These are phyloP conservation scores for Ostreobium quekettii DNA, from an alignment of 139 green algal genomes.

Conservation along the genomic window DNA sequence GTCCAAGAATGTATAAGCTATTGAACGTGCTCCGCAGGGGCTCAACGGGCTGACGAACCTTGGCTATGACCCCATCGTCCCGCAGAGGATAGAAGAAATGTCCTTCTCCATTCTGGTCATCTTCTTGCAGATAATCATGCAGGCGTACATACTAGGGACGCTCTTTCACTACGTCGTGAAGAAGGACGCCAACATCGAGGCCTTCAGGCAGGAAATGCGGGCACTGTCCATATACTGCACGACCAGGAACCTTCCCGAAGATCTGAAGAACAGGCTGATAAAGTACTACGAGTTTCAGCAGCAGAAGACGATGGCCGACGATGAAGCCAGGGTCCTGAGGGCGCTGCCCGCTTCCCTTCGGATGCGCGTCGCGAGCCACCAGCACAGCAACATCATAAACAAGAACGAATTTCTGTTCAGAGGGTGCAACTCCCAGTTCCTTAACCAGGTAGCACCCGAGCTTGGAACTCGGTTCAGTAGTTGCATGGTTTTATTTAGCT, in stretches of 20 bases:
- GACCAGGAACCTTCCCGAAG: slow-evolving; percentile 14
- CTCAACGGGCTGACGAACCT: slow-evolving; percentile 28
- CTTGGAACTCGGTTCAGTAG: too few species aligned
- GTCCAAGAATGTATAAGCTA: too few species aligned
- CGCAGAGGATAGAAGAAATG: slow-evolving; percentile 25
- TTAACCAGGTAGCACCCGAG: neutral
- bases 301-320: slow-evolving; percentile 23
- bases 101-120: slow-evolving; percentile 26
- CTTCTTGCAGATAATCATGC: slow-evolving; percentile 21
- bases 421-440: slow-evolving; percentile 26
- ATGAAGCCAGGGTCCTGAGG: slow-evolving; percentile 21
- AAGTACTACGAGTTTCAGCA: slow-evolving; percentile 31
- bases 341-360: slow-evolving; percentile 21
- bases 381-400: slow-evolving; percentile 25
- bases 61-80: slow-evolving; percentile 23
- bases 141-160: slow-evolving; percentile 34
- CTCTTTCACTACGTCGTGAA: slow-evolving; percentile 34
- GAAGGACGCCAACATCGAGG: slow-evolving; percentile 28
- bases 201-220: slow-evolving; percentile 21
- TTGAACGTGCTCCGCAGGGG: slow-evolving; percentile 12
- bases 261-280: slow-evolving; percentile 20
- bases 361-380: slow-evolving; percentile 24
- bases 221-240: slow-evolving; percentile 16
- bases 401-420: slow-evolving; percentile 24
- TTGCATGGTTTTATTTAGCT: too few species aligned